Base-by-base conservation (phyloP, 75 land plant genomes). In the Picea glauca region DNA sequence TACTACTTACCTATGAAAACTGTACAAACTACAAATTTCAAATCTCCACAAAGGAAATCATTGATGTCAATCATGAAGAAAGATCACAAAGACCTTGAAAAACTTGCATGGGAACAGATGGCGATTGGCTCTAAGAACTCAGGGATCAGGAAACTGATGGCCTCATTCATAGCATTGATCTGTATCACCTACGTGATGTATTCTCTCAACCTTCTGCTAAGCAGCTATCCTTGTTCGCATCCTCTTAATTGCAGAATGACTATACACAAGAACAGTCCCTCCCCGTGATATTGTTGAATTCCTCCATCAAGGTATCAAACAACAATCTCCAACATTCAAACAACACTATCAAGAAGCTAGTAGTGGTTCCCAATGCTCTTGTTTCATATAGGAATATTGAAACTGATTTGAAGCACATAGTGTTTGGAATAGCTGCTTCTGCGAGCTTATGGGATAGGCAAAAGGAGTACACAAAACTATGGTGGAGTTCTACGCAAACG, bases 401-500 rank as follows among this genome's bases (percentile, higher is more conserved):
- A 26, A 26, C 26, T 26, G 26, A 26, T 26, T 26, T 26, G 26
- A 26, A 26, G 26, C 26, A 26, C 26, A 26, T 26, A 26, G 26
- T 26, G 26, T 26, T 26, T 26, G 26, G 26, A 26, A 26, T 26
- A 26, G 26, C 0, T 26, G 26, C 0, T 26, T 26, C 0, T 26
- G 26, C 26, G 0, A 26, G 26, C 26, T 26, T 26, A 26, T 26
- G 26, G 26, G 26, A 26, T 26, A 26, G 26, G 26, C 26, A 26
- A 26, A 26, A 26, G 26, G 26, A 84, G 74, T 92, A 90, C 77
- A 78, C 86, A 63, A 86, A 86, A 82, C 74, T 83, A 20, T 92
- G 94, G 94, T 92, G 90, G 90, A 81, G 85, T 26, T 87, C 90
- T 18, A 35, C 75, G 58, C 59, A 77, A 40, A 92, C 84, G 90